phyloP scores from a whole-genome alignment of 2,329 filamentous ascomycete genomes.

The Xylaria sp. region DNA sequence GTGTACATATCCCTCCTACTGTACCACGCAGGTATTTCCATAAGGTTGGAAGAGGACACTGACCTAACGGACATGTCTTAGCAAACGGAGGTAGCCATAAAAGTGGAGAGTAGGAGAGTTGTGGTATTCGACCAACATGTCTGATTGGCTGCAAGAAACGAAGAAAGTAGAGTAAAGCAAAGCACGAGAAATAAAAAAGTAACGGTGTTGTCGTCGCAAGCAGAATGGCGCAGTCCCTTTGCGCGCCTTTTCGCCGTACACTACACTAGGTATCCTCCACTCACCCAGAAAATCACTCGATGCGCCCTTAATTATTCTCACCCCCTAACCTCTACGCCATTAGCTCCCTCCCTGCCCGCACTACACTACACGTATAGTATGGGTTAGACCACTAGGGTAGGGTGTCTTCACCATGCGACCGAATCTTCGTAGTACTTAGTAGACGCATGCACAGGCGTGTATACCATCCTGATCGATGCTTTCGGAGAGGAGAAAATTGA shows the following conservation, averaged over 20 bases:
- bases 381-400: neutral
- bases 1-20: neutral
- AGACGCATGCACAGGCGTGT: neutral
- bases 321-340: conserved; percentile 10
- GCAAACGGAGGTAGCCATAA: too few species aligned
- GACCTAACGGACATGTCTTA: neutral
- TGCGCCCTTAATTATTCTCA: conserved; percentile 15
- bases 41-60: neutral
- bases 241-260: neutral
- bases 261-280: neutral
- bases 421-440: neutral
- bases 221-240: conserved; percentile 10
- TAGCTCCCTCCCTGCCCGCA: neutral
- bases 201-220: conserved; percentile 1
- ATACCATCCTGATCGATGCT: neutral
- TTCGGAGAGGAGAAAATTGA: neutral
- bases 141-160: conserved; percentile 17
- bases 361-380: neutral
- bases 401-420: neutral
- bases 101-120: too few species aligned
- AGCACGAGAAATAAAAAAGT: too few species aligned
- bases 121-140: neutral
- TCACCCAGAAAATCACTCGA: neutral
- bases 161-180: neutral
- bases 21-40: neutral